A percentile compares a stretch with the other conserved stretches of the same genome.
Conservation (phyloP, 2,329 filamentous ascomycete genomes). For the Alternaria burnsii region DNA sequence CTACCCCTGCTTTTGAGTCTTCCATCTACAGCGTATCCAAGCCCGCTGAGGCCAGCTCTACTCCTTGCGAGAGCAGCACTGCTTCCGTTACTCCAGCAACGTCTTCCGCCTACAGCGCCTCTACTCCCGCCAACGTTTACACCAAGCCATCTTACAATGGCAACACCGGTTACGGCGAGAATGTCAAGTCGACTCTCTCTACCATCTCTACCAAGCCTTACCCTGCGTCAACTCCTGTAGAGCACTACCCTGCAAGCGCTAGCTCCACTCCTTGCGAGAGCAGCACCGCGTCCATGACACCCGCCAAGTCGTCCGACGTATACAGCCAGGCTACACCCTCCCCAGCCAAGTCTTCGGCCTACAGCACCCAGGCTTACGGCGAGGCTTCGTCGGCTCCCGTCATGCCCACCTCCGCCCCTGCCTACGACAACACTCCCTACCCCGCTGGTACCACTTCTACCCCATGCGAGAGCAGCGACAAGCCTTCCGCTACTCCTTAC, state of each 20-base stretch:
- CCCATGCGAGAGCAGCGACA: constrained; percentile 21
- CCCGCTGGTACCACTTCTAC: constrained; percentile 16
- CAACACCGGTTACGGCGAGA: constrained; percentile 1
- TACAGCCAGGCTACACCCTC: constrained; percentile 2
- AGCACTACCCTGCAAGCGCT: constrained; percentile 2
- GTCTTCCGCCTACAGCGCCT: constrained; percentile 5
- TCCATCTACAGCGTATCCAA: neutral
- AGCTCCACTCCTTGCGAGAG: constrained; percentile 10
- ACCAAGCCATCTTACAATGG: constrained; percentile 11
- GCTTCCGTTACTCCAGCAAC: neutral
- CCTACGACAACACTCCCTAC: constrained; percentile 7
- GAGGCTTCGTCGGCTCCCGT: neutral
- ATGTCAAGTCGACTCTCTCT: constrained; percentile 5
- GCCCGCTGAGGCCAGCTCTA: constrained; percentile 1
- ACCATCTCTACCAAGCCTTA: constrained; percentile 6
- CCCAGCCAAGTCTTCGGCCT: constrained; percentile 3
- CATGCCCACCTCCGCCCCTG: constrained; percentile 6
- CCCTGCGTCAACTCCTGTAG: neutral
- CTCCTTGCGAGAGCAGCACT: constrained; percentile 8
- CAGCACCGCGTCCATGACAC: constrained; percentile 1
- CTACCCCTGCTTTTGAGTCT: neutral
- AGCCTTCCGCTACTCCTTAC: constrained; percentile 12
- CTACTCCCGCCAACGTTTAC: constrained; percentile 4
- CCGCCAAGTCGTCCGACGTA: constrained; percentile 3
- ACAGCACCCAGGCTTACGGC: neutral